Percentiles rank a stretch among this genome's conserved stretches.
phyloP scores from a whole-genome alignment of 2,329 filamentous ascomycete species.

The Trichothecium sympodiale region DNA sequence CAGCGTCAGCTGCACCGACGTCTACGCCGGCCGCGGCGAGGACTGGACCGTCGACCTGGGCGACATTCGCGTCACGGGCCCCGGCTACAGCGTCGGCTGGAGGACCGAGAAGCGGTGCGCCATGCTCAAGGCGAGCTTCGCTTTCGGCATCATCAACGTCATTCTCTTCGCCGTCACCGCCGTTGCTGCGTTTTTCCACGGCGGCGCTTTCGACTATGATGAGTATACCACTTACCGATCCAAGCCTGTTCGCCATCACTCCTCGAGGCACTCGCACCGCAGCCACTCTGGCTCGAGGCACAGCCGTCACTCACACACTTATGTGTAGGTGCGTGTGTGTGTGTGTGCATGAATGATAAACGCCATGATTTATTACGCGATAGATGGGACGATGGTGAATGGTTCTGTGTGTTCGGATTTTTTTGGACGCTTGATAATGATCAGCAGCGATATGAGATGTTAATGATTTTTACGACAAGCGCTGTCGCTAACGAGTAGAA shows the following conservation, averaged over 20 bases:
- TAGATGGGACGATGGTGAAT: too few species aligned
- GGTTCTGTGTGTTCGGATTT: too few species aligned
- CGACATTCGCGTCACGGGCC: conserved; percentile 42
- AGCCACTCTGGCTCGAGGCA: conserved; percentile 25
- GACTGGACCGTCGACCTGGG: conserved; percentile 50
- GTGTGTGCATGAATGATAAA: conserved; percentile 13
- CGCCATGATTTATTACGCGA: too few species aligned
- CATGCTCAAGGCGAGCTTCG: conserved; percentile 87
- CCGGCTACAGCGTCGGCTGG: conserved; percentile 33
- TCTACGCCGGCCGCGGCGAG: conserved; percentile 39
- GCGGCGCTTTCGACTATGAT: conserved; percentile 27
- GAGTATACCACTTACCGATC: conserved; percentile 7
- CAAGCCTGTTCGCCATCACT: conserved; percentile 24
- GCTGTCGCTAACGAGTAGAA: too few species aligned
- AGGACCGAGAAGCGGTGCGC: conserved; percentile 66
- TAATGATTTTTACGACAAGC: too few species aligned
- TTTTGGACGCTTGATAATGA: too few species aligned
- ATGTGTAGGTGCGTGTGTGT: conserved; percentile 41
- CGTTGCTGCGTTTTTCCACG: conserved; percentile 54
- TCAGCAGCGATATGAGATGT: too few species aligned
- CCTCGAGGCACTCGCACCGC: conserved; percentile 28
- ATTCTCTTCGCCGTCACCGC: conserved; percentile 72
- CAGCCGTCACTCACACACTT: conserved; percentile 37
- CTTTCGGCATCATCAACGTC: conserved; percentile 79
- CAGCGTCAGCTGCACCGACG: conserved; percentile 54